phyloP scores from a whole-genome alignment of 352 stramenopile genomes.

The Phytophthora rubi region DNA sequence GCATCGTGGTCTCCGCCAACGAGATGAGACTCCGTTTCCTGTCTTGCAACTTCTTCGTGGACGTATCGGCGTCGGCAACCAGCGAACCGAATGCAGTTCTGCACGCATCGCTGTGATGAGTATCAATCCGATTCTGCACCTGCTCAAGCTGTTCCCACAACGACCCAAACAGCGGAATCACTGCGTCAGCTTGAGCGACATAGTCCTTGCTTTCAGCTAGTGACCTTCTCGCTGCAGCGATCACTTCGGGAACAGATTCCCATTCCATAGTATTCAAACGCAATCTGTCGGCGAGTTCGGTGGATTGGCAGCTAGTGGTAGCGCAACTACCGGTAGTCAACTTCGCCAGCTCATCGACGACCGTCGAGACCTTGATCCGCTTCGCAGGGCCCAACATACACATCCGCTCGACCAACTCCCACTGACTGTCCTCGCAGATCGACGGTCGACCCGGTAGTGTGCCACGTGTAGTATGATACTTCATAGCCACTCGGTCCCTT shows the following conservation, averaged over 20 bases:
- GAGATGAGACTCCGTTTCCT: not conserved
- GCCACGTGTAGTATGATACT: not conserved
- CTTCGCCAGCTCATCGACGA: conserved; percentile 7
- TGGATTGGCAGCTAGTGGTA: no score
- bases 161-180: not conserved
- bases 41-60: not conserved
- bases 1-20: not conserved
- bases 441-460: not conserved
- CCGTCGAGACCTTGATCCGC: conserved; percentile 2
- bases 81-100: not conserved
- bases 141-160: not conserved
- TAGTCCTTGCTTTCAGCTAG: not conserved
- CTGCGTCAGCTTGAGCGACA: not conserved
- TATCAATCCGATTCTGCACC: not conserved
- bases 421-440: not conserved
- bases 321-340: no score
- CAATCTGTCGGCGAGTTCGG: no score
- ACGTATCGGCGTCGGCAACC: not conserved
- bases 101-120: not conserved
- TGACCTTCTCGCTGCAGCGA: not conserved
- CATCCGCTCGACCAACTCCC: conserved; percentile 8
- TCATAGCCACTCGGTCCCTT: not conserved
- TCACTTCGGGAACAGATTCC: not conserved
- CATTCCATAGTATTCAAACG: not conserved
- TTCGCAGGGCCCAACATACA: not conserved